Evolutionary conservation across 1,284 basidiomycete genomes (phyloP).

Genomic region (Crucibulum parvulum): DNA sequence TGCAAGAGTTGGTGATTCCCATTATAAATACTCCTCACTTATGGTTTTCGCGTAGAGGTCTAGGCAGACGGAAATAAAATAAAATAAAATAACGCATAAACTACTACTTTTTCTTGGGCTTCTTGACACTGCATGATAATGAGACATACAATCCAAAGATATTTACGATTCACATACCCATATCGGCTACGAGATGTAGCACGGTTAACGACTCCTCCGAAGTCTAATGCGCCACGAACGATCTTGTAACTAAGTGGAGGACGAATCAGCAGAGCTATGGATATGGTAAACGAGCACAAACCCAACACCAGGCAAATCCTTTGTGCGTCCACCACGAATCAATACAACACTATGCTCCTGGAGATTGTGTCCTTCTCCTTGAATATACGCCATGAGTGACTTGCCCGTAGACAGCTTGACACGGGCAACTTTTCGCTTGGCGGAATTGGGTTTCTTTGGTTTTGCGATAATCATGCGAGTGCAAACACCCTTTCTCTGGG

Average conservation of each 20-base stretch:
- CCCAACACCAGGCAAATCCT: constrained; percentile 98
- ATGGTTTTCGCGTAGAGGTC: too few species aligned
- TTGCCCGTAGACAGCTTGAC: constrained; percentile 94
- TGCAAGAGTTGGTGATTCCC: too few species aligned
- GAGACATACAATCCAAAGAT: constrained; percentile 5
- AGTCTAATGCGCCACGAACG: constrained; percentile 92
- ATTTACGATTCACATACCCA: constrained; percentile 64
- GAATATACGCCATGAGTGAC: constrained; percentile 93
- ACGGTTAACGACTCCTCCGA: constrained; percentile 90
- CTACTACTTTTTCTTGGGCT: constrained; percentile 70
- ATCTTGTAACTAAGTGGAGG: constrained; percentile 83
- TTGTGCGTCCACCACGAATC: constrained; percentile 92
- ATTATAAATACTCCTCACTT: too few species aligned
- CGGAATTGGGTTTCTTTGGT: constrained; percentile 99
- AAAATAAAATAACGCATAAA: background rate
- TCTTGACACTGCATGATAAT: constrained; percentile 68
- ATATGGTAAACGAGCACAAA: constrained; percentile 47
- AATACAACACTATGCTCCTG: constrained; percentile 98
- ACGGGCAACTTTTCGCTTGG: constrained; percentile 95
- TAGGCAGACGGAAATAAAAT: constrained; percentile 13
- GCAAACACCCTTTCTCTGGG: constrained; percentile 92
- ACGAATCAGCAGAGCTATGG: constrained; percentile 3
- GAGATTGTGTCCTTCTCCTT: constrained; percentile 97
- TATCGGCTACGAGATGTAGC: constrained; percentile 90
- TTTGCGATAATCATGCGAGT: constrained; percentile 84